A percentile compares a stretch with the other conserved stretches of the same genome.
Evolutionary conservation across 2,329 filamentous ascomycete species (phyloP).

Genomic region (Sporothrix brunneoviolacea): DNA sequence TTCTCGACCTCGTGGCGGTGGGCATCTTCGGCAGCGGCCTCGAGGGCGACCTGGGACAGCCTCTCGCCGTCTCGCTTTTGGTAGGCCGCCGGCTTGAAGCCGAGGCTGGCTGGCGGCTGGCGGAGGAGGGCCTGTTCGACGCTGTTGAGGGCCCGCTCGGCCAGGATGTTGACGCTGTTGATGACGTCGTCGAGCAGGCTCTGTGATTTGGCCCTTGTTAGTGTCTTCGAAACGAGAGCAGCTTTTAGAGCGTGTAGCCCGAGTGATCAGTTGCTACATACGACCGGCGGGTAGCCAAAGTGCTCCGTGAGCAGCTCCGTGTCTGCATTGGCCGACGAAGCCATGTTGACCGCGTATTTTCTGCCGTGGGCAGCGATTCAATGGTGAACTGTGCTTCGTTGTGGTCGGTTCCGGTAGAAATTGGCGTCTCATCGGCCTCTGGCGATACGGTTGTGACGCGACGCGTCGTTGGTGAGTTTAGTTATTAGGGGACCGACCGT

Average conservation of each 20-base stretch:
- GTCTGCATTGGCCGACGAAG: conserved; percentile 34
- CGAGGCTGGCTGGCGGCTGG: conserved; percentile 67
- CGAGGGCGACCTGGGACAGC: conserved; percentile 6
- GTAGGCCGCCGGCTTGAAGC: conserved; percentile 55
- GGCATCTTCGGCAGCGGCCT: conserved; percentile 36
- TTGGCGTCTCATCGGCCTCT: background rate
- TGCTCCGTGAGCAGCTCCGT: conserved; percentile 84
- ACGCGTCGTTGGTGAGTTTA: background rate
- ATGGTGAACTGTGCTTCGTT: too few species aligned
- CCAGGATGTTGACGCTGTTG: conserved; percentile 89
- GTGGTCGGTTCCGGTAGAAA: too few species aligned
- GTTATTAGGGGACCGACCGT: too few species aligned
- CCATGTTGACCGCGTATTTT: conserved; percentile 19
- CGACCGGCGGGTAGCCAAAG: conserved; percentile 87
- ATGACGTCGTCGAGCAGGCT: conserved; percentile 96
- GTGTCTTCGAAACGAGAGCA: too few species aligned
- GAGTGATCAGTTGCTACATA: too few species aligned
- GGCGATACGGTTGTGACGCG: background rate
- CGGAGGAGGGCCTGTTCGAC: conserved; percentile 76
- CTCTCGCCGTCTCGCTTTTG: conserved; percentile 12
- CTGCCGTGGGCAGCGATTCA: background rate
- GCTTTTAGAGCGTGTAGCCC: too few species aligned
- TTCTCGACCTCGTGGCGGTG: conserved; percentile 72
- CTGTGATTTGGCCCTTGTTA: conserved; percentile 49
- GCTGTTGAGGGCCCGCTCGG: conserved; percentile 81